These are phyloP conservation scores for Fusarium falciforme DNA, from an alignment of 2,329 filamentous ascomycete genomes.

Conservation along the genomic window DNA sequence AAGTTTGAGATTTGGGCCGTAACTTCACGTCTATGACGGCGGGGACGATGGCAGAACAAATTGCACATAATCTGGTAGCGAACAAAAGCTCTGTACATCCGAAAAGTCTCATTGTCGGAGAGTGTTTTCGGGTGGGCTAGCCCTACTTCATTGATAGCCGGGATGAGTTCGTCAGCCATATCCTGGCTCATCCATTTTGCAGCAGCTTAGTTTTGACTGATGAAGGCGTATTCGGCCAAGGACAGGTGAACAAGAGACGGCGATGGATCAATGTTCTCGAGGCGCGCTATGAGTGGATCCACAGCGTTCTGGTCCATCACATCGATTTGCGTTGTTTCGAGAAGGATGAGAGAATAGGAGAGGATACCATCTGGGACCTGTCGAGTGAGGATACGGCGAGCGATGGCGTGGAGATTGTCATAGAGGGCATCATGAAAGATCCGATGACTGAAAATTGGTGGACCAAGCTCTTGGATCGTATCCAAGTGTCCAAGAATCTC, in stretches of 20 bases:
- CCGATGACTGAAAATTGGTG: background rate
- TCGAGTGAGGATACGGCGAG: background rate
- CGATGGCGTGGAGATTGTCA: background rate
- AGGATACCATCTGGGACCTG: background rate
- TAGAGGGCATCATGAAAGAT: background rate
- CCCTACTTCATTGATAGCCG: background rate
- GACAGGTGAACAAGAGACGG: background rate
- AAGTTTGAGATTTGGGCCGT: background rate
- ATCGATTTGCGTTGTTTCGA: background rate
- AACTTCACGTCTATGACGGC: background rate
- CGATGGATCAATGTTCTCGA: background rate
- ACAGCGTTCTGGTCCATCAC: background rate
- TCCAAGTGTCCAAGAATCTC: background rate
- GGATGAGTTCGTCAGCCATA: background rate
- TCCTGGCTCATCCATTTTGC: background rate
- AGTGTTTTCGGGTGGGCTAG: background rate
- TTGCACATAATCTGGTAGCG: background rate
- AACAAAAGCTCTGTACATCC: background rate
- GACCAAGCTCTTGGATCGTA: background rate
- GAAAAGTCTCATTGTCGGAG: background rate
- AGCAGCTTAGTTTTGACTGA: background rate
- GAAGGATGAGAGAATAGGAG: background rate
- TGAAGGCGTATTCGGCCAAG: background rate
- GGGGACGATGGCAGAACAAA: background rate
- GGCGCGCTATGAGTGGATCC: background rate